Percentiles rank a stretch among this genome's conserved stretches.
Conservation (phyloP, 176 grass and related monocot genomes). For the Lolium rigidum region DNA sequence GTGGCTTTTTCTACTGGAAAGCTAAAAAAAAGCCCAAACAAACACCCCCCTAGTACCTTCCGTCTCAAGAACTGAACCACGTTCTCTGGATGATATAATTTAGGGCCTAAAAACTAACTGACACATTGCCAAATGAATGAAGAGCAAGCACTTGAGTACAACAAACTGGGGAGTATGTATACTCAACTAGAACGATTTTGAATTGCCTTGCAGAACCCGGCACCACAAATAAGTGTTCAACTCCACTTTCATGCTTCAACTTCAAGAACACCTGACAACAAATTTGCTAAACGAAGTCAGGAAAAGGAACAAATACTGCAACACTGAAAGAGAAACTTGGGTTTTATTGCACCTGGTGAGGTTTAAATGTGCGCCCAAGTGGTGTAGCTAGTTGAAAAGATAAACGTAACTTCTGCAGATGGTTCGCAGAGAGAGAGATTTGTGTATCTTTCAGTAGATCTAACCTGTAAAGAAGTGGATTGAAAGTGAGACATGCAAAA, state of each 20-base stretch:
- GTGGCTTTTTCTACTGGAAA: too few relatives aligned
- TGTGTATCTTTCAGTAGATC: constrained; percentile 71
- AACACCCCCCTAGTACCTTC: too few relatives aligned
- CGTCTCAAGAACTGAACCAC: neutral
- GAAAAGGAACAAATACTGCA: neutral
- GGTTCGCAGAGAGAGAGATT: constrained; percentile 78
- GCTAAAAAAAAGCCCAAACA: too few relatives aligned
- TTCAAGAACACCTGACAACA: constrained; percentile 81
- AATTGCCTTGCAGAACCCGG: constrained; percentile 75
- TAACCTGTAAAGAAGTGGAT: constrained; percentile 63
- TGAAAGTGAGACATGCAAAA: constrained; percentile 35
- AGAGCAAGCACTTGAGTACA: neutral
- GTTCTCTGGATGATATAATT: constrained; percentile 9
- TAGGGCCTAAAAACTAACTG: neutral
- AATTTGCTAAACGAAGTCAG: constrained; percentile 45
- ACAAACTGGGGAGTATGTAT: neutral
- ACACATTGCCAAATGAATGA: neutral
- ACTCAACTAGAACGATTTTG: constrained; percentile 86
- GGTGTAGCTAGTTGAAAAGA: constrained; percentile 83
- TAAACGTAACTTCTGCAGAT: constrained; percentile 84
- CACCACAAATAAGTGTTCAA: constrained; percentile 91
- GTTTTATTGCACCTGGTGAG: constrained; percentile 74
- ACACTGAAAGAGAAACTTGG: constrained; percentile 29
- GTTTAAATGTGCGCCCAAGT: constrained; percentile 80
- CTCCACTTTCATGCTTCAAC: constrained; percentile 88